phyloP scores from a whole-genome alignment of 768 basidiomycete genomes.

The Russula earlei region DNA sequence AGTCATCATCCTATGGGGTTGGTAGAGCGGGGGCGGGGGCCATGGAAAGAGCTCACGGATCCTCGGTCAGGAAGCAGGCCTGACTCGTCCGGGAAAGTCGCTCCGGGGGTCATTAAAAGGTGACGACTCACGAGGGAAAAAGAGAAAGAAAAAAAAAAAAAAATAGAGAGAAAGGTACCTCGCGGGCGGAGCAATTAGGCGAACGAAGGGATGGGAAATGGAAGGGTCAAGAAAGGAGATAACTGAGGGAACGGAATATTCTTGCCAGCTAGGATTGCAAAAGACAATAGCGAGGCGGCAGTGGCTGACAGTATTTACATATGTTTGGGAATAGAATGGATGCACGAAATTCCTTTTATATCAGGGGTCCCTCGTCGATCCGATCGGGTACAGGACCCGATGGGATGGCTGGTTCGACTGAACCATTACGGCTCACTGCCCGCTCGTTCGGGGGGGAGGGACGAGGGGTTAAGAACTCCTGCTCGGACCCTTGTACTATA shows the following conservation, averaged over 20 bases:
- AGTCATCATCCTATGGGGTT: not conserved
- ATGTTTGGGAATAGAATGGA: conserved; percentile 18
- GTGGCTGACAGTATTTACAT: conserved; percentile 17
- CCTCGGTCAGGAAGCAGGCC: conserved; percentile 3
- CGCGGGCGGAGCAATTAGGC: conserved; percentile 4
- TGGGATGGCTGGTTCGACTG: conserved; percentile 13
- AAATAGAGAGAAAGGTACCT: not conserved
- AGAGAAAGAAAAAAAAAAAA: not conserved
- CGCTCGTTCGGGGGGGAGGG: conserved; percentile 7
- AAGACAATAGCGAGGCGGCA: conserved; percentile 21
- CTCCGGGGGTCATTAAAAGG: not conserved
- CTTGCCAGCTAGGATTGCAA: conserved; percentile 2
- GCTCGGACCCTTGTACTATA: conserved; percentile 6
- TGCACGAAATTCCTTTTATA: conserved; percentile 3
- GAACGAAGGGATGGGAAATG: conserved; percentile 15
- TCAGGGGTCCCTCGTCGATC: conserved; percentile 14
- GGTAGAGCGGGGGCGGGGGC: not conserved
- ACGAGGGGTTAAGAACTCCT: not conserved
- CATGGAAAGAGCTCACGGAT: not conserved
- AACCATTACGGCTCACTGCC: conserved; percentile 17
- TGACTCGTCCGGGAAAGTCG: conserved; percentile 1
- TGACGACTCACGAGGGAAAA: conserved; percentile 17
- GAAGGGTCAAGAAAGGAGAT: conserved; percentile 14
- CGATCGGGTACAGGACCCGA: conserved; percentile 12
- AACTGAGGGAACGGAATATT: conserved; percentile 13